phyloP scores from a whole-genome alignment of 2,329 filamentous ascomycete genomes.

The Podosphaera aphanis region DNA sequence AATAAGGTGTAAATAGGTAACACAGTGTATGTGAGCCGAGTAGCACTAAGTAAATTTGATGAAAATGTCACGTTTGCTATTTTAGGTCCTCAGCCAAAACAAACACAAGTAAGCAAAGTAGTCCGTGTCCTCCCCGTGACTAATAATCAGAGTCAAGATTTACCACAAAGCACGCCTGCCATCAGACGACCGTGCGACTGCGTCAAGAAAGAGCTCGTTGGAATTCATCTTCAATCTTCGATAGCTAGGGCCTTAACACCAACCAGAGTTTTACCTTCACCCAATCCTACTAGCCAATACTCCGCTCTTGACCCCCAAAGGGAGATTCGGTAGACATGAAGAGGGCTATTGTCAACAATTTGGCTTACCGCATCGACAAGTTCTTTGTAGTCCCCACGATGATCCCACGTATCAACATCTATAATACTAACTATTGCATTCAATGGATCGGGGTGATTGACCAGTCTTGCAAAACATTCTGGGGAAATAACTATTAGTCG shows the following conservation, averaged over 20 bases:
- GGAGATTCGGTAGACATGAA: constrained; percentile 51
- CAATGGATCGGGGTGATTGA: constrained; percentile 30
- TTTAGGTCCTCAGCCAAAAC: background rate
- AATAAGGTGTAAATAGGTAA: constrained; percentile 32
- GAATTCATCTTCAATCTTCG: constrained; percentile 30
- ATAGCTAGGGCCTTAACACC: constrained; percentile 59
- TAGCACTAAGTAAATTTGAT: background rate
- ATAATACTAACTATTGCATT: constrained; percentile 39
- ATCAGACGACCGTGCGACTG: background rate
- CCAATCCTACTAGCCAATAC: constrained; percentile 53
- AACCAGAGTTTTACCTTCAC: constrained; percentile 36
- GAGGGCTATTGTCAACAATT: constrained; percentile 36
- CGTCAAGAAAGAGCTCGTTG: background rate
- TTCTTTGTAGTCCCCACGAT: constrained; percentile 41
- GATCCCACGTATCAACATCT: constrained; percentile 50
- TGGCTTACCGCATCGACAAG: constrained; percentile 45
- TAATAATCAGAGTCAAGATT: background rate
- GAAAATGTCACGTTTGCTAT: background rate
- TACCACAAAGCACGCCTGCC: no score
- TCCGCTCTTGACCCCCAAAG: constrained; percentile 41
- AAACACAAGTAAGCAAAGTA: background rate
- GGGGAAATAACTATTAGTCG: background rate
- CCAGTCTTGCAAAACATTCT: constrained; percentile 49
- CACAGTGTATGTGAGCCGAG: constrained; percentile 5
- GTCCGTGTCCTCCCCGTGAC: background rate